Evolutionary conservation across 2,329 filamentous ascomycete species (phyloP), one percentile per base, ranked within the genome.

Genomic region (Aspergillus fijiensis): DNA sequence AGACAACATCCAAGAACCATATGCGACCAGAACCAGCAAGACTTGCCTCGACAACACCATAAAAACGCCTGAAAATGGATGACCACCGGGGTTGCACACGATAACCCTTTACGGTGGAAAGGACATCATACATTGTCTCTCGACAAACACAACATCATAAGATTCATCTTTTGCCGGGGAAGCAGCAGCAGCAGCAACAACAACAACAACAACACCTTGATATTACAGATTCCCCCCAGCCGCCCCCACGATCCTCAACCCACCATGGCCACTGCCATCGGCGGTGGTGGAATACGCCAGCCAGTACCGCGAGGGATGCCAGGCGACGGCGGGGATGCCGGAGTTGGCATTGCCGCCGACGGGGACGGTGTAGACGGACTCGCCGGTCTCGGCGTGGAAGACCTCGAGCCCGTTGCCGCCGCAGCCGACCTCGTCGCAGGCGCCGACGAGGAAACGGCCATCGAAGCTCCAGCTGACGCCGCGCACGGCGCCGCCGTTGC

Each of bases 401-500:
- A 82, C 79, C 62, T 82, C 80, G 45, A 82, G 67, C 1, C 79
- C 79, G 48, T 72, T 72, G 1, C 76, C 77, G 49, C 75, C 76
- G 50, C 76, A 75, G 33, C 75, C 77, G 9, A 70, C 69, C 67
- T 82, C 80, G 60, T 82, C 80, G 58, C 78, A 80, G 16, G 79
- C 79, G 16, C 79, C 79, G 39, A 79, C 77, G 21, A 82, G 69
- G 63, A 79, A 82, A 27, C 80, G 73, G 1, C 80, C 80, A 62
- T 82, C 80, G 65, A 80, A 82, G 62, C 79, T 81, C 76, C 80
- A 82, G 65, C 79, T 80, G 9, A 82, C 73, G 23, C 78, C 79
- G 31, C 77, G 76, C 29, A 82, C 76, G 2, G 76, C 76, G 5
- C 80, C 80, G 27, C 76, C 77, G 47, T 76, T 77, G 45, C 72